Base-by-base conservation (phyloP, 2,329 filamentous ascomycete species). In the Diaporthe sp. region DNA sequence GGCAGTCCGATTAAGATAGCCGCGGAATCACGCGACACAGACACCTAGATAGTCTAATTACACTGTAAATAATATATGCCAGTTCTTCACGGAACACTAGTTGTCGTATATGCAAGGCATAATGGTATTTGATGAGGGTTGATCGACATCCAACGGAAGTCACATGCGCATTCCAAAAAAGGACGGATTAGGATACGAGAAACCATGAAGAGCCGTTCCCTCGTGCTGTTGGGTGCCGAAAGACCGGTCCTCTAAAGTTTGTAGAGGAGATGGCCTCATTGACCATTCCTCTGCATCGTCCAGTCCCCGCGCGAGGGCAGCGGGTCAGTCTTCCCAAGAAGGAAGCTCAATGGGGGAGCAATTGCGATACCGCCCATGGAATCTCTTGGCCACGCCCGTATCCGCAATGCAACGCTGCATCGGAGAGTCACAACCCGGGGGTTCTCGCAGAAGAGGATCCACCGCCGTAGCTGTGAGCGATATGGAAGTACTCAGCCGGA, bases 291-390 rank as follows among this genome's bases (percentile, higher is more conserved):
- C 34, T 53, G 22, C 13, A 28, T 25, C 15, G n/a, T 28, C 39
- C 15, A 22, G 12, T 68, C 65, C 65, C 65, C 46, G 65, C 65
- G 31, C 65, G n/a, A 39, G 22, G 19, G 65, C 46, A 68, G 65
- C 65, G 65, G 65, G 65, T 42, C 46, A 53, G 31, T 53, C 22
- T 68, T 68, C 65, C 65, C 46, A 68, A 68, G 65, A 68, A 68
- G 46, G 65, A 53, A 68, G 65, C 65, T 68, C 65, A 28, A 39
- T 42, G 28, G 46, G 46, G 34, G 22, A 37, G 31, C 46, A 25
- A n/a, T 39, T n/a, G 65, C 65, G 65, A 53, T 53, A 34, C 39
- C 65, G 65, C 65, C 65, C 31, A 37, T n/a, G 31, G 34, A 53
- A 8, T 2, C 19, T 68, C 65, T 68, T 68, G 65, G 65, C 65